Evolutionary conservation across 257 asterid genomes (phyloP), one percentile per base, ranked within the genome.

Genomic region (Scutellaria galericulata): DNA sequence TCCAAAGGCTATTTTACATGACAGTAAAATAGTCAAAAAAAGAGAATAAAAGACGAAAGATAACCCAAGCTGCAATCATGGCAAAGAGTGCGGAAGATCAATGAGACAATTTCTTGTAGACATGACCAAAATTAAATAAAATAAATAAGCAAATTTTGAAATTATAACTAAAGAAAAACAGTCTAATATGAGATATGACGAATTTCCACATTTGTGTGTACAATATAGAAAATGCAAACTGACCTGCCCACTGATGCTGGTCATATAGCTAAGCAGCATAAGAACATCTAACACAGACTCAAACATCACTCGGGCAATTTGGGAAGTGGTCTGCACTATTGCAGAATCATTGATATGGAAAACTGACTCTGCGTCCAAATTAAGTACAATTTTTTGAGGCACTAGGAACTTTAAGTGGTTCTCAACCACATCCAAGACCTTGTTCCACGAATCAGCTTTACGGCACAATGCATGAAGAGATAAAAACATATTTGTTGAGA

Each of bases 181-280:
- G 27, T 31, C 37, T 31, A 9, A 40, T 12, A 9, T 60, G 71
- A 66, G 54, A 18, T 18, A 64, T 7, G 64, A 55, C 8, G 8
- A 20, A 35, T 53, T 54, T 31, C 37, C 74, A 71, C 27, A 42
- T 74, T 18, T 56, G 7, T 24, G 62, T 51, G 47, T 45, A 37
- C 71, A 31, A 69, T 9, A 35, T 41, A 71, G 75, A 12, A 41
- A 67, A 64, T 76, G 51, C 54, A 75, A 78, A 85, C 91, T 75
- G 48, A 91, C 99, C 99, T 91, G 96, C 67, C 96, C 97, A 74
- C 97, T 84, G 79, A 86, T 87, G 88, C 83, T 84, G 72, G 83
- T 82, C 93, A 94, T 83, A 78, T 91, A 94, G 87, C 85, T 84
- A 71, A 94, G 90, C 80, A 94, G 89, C 90, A 88, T 77, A 66